Conservation (phyloP, 169 alveolate species). For the Plasmodium billcollinsi region DNA sequence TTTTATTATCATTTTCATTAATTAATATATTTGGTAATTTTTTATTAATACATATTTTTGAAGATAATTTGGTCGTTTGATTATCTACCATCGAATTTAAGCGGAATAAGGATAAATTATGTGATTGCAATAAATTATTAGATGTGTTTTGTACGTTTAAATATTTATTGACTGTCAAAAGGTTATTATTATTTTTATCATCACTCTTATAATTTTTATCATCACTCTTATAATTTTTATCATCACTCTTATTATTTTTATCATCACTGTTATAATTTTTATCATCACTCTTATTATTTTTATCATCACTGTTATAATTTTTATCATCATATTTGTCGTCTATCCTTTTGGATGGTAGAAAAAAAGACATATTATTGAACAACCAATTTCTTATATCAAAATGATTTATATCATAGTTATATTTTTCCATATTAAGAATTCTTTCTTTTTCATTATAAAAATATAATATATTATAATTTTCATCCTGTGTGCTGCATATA, state of each 20-base stretch:
- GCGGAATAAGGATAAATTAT: conserved; percentile 35
- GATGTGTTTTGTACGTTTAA: not conserved
- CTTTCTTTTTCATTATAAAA: conserved; percentile 28
- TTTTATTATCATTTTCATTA: not conserved
- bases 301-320: not conserved
- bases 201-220: not conserved
- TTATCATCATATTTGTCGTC: not conserved
- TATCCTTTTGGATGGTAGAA: conserved; percentile 12
- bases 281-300: not conserved
- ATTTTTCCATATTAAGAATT: conserved; percentile 13
- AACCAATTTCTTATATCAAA: conserved; percentile 31
- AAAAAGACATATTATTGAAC: conserved; percentile 37
- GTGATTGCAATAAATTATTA: conserved; percentile 9
- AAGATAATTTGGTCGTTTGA: not conserved
- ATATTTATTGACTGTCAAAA: not conserved
- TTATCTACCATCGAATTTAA: conserved; percentile 34
- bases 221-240: not conserved
- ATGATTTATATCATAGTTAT: conserved; percentile 24
- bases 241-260: not conserved
- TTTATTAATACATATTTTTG: conserved; percentile 20
- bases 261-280: not conserved
- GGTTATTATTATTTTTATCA: not conserved
- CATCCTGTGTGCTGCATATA: not conserved
- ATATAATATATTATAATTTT: conserved; percentile 23
- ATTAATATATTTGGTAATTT: conserved; percentile 22